Conservation (phyloP, 805 yeast species). For the Metschnikowia lachancei region DNA sequence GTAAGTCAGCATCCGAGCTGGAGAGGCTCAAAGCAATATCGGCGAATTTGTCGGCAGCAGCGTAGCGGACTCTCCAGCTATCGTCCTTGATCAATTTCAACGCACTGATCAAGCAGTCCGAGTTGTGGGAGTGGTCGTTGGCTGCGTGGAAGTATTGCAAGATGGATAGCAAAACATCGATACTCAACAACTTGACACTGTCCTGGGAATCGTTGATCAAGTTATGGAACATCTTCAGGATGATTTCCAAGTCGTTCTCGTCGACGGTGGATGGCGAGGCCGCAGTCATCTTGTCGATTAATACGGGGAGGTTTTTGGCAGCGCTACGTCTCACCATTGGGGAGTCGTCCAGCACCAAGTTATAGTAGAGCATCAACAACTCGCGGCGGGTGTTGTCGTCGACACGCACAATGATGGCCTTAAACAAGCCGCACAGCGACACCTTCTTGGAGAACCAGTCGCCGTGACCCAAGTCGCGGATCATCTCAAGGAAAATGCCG, state of each 20-base stretch:
- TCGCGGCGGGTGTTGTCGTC: slow-evolving; percentile 54
- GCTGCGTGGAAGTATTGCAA: slow-evolving; percentile 62
- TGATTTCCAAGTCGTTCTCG: slow-evolving; percentile 69
- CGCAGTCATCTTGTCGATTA: slow-evolving; percentile 54
- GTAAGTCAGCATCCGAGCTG: slow-evolving; percentile 52
- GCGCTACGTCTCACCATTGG: slow-evolving; percentile 98
- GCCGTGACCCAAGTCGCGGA: slow-evolving; percentile 75
- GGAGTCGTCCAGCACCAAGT: slow-evolving; percentile 81
- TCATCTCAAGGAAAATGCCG: slow-evolving; percentile 67
- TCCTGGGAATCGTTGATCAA: slow-evolving; percentile 87
- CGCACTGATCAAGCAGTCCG: slow-evolving; percentile 62
- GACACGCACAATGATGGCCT: slow-evolving; percentile 61
- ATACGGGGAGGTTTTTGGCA: slow-evolving; percentile 74
- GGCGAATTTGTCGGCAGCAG: slow-evolving; percentile 94
- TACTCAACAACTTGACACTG: slow-evolving; percentile 85
- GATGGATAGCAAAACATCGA: slow-evolving; percentile 83
- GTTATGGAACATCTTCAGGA: slow-evolving; percentile 77
- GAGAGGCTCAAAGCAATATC: slow-evolving; percentile 64
- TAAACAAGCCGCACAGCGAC: slow-evolving; percentile 86
- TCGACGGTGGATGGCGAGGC: slow-evolving; percentile 40
- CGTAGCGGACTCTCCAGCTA: slow-evolving; percentile 97
- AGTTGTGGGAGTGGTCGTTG: slow-evolving; percentile 56
- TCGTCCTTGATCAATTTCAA: slow-evolving; percentile 77
- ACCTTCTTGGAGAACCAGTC: slow-evolving; percentile 95
- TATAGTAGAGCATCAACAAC: slow-evolving; percentile 63